phyloP scores from a whole-genome alignment of 163 green algal genomes.

The Prototheca wickerhamii region DNA sequence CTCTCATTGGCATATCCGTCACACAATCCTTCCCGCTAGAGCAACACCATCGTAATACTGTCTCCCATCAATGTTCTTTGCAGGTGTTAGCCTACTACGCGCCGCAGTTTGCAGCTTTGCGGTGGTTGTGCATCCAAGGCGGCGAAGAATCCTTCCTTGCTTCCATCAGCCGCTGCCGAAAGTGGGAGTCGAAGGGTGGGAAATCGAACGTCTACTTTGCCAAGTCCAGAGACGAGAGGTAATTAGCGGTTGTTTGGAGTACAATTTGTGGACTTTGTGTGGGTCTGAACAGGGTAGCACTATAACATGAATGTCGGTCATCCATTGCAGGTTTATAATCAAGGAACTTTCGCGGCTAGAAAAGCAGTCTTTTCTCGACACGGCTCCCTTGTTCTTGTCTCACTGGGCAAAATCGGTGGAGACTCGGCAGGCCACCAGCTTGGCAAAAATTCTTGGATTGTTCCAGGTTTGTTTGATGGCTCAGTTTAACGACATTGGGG shows the following conservation, averaged over 20 bases:
- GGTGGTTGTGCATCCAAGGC: slow-evolving; percentile 49
- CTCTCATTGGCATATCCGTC: not conserved
- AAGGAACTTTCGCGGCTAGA: slow-evolving; percentile 80
- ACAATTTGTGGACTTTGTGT: no score
- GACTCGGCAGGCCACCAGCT: slow-evolving; percentile 47
- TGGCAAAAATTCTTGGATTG: slow-evolving; percentile 89
- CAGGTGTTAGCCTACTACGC: slow-evolving; percentile 76
- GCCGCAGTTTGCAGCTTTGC: slow-evolving; percentile 84
- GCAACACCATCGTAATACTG: not conserved
- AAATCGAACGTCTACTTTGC: slow-evolving; percentile 92
- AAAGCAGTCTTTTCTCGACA: slow-evolving; percentile 75
- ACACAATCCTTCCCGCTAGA: not conserved
- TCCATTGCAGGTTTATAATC: slow-evolving; percentile 63
- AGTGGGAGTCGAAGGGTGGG: slow-evolving; percentile 82
- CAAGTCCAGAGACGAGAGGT: slow-evolving; percentile 84
- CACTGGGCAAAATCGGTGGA: slow-evolving; percentile 39
- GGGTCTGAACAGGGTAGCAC: not conserved
- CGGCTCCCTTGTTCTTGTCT: slow-evolving; percentile 82
- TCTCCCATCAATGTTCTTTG: not conserved
- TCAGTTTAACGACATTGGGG: no score
- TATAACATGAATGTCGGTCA: not conserved
- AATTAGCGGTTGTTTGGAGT: no score
- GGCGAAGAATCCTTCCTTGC: slow-evolving; percentile 63
- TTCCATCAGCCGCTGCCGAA: slow-evolving; percentile 50
- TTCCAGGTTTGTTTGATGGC: slow-evolving; percentile 46